Percentiles rank a stretch among this genome's conserved stretches.
Evolutionary conservation across 2,329 filamentous ascomycete genomes (phyloP).

Genomic region (Septoria linicola): DNA sequence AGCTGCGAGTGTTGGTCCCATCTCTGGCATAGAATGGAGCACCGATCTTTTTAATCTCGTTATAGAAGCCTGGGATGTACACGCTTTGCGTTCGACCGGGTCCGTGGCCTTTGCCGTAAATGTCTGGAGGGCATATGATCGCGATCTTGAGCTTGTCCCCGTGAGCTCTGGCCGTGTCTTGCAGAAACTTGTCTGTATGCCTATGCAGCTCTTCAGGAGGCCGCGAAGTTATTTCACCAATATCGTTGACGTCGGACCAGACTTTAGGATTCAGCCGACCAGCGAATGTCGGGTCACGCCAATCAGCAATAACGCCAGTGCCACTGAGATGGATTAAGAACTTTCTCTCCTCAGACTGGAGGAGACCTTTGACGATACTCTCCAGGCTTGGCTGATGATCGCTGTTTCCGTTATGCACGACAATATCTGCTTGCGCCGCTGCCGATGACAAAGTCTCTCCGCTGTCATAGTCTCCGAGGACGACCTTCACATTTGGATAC

Average conservation of each 20-base stretch:
- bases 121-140: slow-evolving; percentile 63
- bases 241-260: slow-evolving; percentile 52
- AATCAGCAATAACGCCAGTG: slow-evolving; percentile 53
- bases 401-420: slow-evolving; percentile 45
- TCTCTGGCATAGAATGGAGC: slow-evolving; percentile 49
- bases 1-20: slow-evolving; percentile 51
- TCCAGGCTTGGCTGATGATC: slow-evolving; percentile 46
- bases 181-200: slow-evolving; percentile 64
- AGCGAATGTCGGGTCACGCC: slow-evolving; percentile 41
- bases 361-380: slow-evolving; percentile 53
- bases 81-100: slow-evolving; percentile 43
- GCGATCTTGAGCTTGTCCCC: slow-evolving; percentile 54
- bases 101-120: slow-evolving; percentile 52
- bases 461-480: slow-evolving; percentile 47
- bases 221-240: slow-evolving; percentile 54
- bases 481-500: slow-evolving; percentile 44
- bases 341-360: slow-evolving; percentile 41
- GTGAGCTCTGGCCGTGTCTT: slow-evolving; percentile 46
- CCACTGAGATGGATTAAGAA: slow-evolving; percentile 52
- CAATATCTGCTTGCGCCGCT: slow-evolving; percentile 49
- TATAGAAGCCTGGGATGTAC: slow-evolving; percentile 43
- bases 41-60: slow-evolving; percentile 39
- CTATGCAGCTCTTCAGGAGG: slow-evolving; percentile 60
- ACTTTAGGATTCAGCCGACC: slow-evolving; percentile 46
- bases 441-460: slow-evolving; percentile 44